Evolutionary conservation across 371 early-diverging fungal species (phyloP).

Genomic region (Mortierella sp.): DNA sequence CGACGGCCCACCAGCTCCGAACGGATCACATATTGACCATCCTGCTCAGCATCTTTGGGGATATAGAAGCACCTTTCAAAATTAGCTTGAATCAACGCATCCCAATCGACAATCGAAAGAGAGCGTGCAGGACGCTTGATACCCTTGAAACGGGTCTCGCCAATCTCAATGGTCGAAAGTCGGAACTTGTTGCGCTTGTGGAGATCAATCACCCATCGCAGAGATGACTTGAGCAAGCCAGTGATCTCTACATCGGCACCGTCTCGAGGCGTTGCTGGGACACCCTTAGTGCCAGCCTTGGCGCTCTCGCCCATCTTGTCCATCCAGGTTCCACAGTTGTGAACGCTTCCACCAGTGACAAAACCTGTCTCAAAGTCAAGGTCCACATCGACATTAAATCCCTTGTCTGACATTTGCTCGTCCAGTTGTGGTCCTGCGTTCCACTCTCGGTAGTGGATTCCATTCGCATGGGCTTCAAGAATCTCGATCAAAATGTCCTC

Average conservation of each 20-base stretch:
- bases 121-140: constrained; percentile 17
- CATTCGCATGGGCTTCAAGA: constrained; percentile 89
- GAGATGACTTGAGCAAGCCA: constrained; percentile 84
- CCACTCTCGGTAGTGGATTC: constrained; percentile 94
- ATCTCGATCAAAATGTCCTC: constrained; percentile 93
- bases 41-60: constrained; percentile 70
- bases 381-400: constrained; percentile 85
- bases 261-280: constrained; percentile 95
- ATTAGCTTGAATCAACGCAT: constrained; percentile 74
- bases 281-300: constrained; percentile 90
- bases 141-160: constrained; percentile 32
- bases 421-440: constrained; percentile 93
- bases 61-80: constrained; percentile 94
- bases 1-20: constrained; percentile 82
- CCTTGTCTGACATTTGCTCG: constrained; percentile 89
- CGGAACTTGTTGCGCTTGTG: constrained; percentile 57
- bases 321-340: constrained; percentile 99
- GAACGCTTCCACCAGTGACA: constrained; percentile 87
- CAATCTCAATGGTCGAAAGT: constrained; percentile 58
- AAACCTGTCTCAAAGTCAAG: constrained; percentile 84
- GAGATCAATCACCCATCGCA: constrained; percentile 83
- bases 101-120: constrained; percentile 79
- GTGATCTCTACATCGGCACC: constrained; percentile 94
- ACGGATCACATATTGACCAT: constrained; percentile 71
- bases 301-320: constrained; percentile 98